Evolutionary conservation across 306 rosid genomes (phyloP).

Genomic region (Acacia acuminata): DNA sequence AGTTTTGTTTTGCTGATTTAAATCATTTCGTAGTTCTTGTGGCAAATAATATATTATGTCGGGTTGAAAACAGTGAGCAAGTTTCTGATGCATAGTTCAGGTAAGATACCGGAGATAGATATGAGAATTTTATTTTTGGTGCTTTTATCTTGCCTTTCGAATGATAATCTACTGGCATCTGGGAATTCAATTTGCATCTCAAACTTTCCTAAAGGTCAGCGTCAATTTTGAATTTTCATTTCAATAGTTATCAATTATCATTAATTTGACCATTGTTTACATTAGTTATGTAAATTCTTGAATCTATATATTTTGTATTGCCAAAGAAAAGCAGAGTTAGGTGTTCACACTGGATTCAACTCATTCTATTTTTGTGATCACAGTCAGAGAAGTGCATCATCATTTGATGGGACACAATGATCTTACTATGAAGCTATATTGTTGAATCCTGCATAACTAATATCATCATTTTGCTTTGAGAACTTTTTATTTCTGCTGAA

Average conservation of each 20-base stretch:
- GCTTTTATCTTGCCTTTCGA: not conserved
- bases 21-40: not conserved
- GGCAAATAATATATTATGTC: not conserved
- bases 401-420: not conserved
- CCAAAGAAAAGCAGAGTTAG: not conserved
- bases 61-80: not conserved
- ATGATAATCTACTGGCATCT: not conserved
- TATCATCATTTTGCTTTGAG: not conserved
- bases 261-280: not conserved
- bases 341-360: constrained; percentile 6
- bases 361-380: not conserved
- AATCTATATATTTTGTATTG: constrained; percentile 17
- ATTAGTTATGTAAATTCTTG: not conserved
- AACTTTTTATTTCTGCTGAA: not conserved
- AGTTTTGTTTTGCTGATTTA: constrained; percentile 2
- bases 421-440: not conserved
- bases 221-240: constrained; percentile 15
- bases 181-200: not conserved
- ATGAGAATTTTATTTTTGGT: not conserved
- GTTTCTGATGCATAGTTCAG: not conserved
- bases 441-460: not conserved
- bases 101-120: not conserved
- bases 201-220: not conserved
- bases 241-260: not conserved
- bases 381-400: not conserved